Conservation (phyloP, 2,329 filamentous ascomycete genomes). For the Diaporthe nobilis region DNA sequence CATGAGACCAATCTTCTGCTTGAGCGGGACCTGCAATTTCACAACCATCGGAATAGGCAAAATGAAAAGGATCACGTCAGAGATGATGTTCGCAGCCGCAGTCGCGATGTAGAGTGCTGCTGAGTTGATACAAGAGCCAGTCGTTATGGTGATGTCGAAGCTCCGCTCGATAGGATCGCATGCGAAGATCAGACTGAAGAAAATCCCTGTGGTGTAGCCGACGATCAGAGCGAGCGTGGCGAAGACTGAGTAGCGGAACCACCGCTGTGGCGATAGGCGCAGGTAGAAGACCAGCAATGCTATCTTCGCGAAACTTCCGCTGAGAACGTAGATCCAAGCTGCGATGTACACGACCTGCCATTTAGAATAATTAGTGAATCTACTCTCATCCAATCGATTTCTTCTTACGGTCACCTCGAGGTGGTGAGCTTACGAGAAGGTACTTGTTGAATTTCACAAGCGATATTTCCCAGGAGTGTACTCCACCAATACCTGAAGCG, state of each 20-base stretch:
- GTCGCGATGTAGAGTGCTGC: constrained; percentile 64
- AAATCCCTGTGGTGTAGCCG: constrained; percentile 52
- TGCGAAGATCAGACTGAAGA: constrained; percentile 54
- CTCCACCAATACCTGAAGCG: constrained; percentile 46
- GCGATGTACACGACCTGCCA: constrained; percentile 48
- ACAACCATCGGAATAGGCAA: constrained; percentile 62
- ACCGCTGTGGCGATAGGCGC: constrained; percentile 52
- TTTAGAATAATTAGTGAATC: neutral
- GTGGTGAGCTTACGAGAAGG: constrained; percentile 42
- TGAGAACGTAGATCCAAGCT: constrained; percentile 52
- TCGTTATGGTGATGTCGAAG: constrained; percentile 50
- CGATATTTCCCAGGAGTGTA: constrained; percentile 51
- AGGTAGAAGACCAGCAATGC: constrained; percentile 57
- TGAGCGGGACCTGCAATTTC: constrained; percentile 59
- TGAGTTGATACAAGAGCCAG: constrained; percentile 59
- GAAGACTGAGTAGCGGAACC: constrained; percentile 52
- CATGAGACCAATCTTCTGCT: constrained; percentile 62
- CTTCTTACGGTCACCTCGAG: rapidly evolving
- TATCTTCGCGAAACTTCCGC: constrained; percentile 54
- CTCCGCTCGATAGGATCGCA: constrained; percentile 53
- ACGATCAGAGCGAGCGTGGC: constrained; percentile 49
- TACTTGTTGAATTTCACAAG: constrained; percentile 47
- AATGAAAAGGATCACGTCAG: constrained; percentile 61
- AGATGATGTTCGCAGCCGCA: constrained; percentile 61
- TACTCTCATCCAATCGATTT: neutral